Conservation (phyloP, 2,329 filamentous ascomycete genomes). For the Biscogniauxia mediterranea region DNA sequence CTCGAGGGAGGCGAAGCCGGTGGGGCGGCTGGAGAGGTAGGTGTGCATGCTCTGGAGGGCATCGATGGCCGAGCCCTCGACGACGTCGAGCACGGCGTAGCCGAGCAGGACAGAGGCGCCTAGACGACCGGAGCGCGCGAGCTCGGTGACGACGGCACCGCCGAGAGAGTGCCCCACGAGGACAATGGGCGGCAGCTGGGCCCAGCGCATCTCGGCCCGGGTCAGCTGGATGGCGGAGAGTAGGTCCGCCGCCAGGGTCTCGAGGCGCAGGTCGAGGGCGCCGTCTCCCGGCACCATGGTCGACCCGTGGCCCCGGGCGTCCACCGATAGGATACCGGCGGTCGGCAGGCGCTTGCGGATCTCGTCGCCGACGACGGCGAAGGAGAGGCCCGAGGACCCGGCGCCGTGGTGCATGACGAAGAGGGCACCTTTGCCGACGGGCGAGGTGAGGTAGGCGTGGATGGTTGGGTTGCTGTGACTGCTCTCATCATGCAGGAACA, state of each 20-base stretch:
- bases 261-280: constrained; percentile 65
- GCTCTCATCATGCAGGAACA: constrained; percentile 61
- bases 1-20: constrained; percentile 71
- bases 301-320: constrained; percentile 83
- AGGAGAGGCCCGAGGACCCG: constrained; percentile 89
- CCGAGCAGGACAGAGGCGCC: constrained; percentile 69
- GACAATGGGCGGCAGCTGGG: constrained; percentile 68
- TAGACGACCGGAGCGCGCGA: constrained; percentile 67
- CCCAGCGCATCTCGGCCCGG: constrained; percentile 68
- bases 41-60: constrained; percentile 91
- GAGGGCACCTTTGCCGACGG: constrained; percentile 70
- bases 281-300: constrained; percentile 50
- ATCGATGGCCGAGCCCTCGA: constrained; percentile 94
- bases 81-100: constrained; percentile 89
- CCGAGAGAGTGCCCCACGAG: constrained; percentile 91
- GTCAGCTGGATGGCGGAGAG: constrained; percentile 67
- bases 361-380: constrained; percentile 76
- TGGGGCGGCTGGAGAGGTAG: constrained; percentile 80
- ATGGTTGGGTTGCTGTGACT: constrained; percentile 54
- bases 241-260: constrained; percentile 72
- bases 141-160: constrained; percentile 83
- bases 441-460: constrained; percentile 87
- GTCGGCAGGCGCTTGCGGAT: constrained; percentile 73
- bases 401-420: constrained; percentile 95
- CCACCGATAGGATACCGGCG: constrained; percentile 80